Percentiles rank a stretch among this genome's conserved stretches.
Evolutionary conservation across 352 stramenopile species (phyloP).

Genomic region (Thalassiosira mediterranea): DNA sequence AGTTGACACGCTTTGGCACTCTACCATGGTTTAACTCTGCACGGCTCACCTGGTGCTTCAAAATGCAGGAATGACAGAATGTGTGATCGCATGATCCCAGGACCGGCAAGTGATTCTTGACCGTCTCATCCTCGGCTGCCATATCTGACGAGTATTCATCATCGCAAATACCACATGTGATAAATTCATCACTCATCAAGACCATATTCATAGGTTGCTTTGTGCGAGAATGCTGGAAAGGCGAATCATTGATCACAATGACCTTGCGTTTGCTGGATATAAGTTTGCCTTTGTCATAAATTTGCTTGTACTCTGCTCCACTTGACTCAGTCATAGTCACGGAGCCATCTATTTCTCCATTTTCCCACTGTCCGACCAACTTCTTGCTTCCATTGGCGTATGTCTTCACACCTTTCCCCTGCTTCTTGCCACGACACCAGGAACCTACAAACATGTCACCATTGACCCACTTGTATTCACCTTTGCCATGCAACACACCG

Average conservation of each 20-base stretch:
- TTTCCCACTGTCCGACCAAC: not conserved
- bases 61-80: conserved; percentile 3
- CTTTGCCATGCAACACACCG: not conserved
- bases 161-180: conserved; percentile 6
- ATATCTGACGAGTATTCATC: not conserved
- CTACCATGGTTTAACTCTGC: not conserved
- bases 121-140: not conserved
- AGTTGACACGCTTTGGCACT: not conserved
- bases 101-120: not conserved
- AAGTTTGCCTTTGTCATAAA: not conserved
- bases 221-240: not conserved
- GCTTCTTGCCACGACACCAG: not conserved
- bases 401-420: not conserved
- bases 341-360: not conserved
- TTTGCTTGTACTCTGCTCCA: not conserved
- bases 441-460: not conserved
- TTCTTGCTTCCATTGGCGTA: not conserved
- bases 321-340: not conserved
- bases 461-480: not conserved
- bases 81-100: conserved; percentile 11
- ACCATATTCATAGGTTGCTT: not conserved
- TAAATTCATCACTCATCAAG: not conserved
- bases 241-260: not conserved
- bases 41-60: not conserved
- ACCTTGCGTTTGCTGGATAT: not conserved